Evolutionary conservation across 2,329 filamentous ascomycete species (phyloP).

Genomic region (Penicillium janthinellum): DNA sequence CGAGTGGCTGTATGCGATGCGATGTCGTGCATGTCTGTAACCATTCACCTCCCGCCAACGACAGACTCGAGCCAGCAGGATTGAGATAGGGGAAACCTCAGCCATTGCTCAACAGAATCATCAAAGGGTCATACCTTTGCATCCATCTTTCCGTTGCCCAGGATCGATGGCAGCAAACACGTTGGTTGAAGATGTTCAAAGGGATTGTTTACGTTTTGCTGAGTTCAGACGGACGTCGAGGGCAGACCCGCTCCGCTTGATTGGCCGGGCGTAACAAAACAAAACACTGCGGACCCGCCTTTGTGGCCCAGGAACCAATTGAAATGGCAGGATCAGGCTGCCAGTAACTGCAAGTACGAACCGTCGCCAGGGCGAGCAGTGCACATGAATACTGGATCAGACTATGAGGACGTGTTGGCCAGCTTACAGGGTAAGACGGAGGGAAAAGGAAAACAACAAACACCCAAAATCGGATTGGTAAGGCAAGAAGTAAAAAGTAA

Average conservation of each 20-base stretch:
- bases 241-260: slow-evolving; percentile 17
- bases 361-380: slow-evolving; percentile 3
- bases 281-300: slow-evolving; percentile 25
- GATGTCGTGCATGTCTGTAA: not conserved
- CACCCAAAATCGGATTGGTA: too few relatives aligned
- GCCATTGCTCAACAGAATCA: not conserved
- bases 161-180: slow-evolving; percentile 10
- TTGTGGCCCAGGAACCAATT: not conserved
- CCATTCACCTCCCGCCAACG: not conserved
- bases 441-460: too few relatives aligned
- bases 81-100: not conserved
- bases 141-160: slow-evolving; percentile 43
- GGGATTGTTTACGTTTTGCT: slow-evolving; percentile 32
- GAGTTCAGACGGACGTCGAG: slow-evolving; percentile 19
- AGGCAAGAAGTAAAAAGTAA: too few relatives aligned
- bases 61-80: not conserved
- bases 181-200: slow-evolving; percentile 9
- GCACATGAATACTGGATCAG: too few relatives aligned
- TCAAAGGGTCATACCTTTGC: slow-evolving; percentile 45
- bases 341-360: not conserved
- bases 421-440: too few relatives aligned
- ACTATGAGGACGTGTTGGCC: too few relatives aligned
- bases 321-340: not conserved
- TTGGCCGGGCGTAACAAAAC: slow-evolving; percentile 27
- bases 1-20: not conserved